Percentiles rank a stretch among this genome's conserved stretches.
Evolutionary conservation across 768 basidiomycete genomes (phyloP).

Genomic region (Podaxis sp.): DNA sequence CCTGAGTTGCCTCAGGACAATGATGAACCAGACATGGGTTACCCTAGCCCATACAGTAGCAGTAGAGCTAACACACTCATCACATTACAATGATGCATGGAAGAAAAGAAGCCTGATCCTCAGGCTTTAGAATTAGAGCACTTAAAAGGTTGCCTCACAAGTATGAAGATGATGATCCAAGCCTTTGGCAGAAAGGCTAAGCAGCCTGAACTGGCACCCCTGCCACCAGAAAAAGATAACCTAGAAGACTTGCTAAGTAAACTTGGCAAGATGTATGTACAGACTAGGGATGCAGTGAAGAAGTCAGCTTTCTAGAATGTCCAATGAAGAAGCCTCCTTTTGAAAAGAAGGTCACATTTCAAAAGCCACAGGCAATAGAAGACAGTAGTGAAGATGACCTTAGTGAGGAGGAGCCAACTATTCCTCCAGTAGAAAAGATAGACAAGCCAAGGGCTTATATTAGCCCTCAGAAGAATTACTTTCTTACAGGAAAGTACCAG

Average conservation of each 20-base stretch:
- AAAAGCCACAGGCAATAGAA: neutral
- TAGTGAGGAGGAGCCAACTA: too few relatives aligned
- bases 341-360: neutral
- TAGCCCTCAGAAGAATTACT: neutral
- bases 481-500: neutral
- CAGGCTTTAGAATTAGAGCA: neutral
- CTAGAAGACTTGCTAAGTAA: neutral
- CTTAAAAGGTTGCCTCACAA: neutral
- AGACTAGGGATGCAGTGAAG: neutral
- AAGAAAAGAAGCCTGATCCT: too few relatives aligned
- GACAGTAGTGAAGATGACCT: neutral
- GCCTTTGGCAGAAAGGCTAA: too few relatives aligned
- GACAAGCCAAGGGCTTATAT: too few relatives aligned
- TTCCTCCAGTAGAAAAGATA: too few relatives aligned
- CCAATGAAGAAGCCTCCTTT: conserved; percentile 6
- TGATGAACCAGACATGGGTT: neutral
- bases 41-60: neutral
- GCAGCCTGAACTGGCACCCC: too few relatives aligned
- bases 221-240: neutral
- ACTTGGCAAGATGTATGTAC: neutral
- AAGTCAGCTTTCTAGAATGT: conserved; percentile 11
- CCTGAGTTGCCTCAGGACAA: neutral
- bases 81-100: neutral
- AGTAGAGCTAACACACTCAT: neutral
- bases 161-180: neutral